Percentiles rank a stretch among this genome's conserved stretches.
These are phyloP conservation scores for Cryptococcus sp. DNA, from an alignment of 1,284 basidiomycete genomes.

Conservation along the genomic window DNA sequence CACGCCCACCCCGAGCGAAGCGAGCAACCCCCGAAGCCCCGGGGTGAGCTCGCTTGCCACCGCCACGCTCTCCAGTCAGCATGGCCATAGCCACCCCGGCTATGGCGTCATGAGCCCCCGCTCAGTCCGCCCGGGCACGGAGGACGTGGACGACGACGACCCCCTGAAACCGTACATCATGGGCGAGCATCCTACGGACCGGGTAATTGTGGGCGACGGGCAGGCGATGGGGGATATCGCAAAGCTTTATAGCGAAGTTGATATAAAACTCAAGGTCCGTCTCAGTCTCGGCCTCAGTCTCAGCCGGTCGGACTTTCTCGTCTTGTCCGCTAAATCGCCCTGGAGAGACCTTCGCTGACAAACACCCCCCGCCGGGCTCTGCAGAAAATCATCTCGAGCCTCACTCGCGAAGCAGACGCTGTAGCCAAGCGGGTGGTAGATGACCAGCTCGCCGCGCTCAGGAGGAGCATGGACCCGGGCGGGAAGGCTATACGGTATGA, in stretches of 20 bases:
- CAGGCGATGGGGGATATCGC: constrained; percentile 44
- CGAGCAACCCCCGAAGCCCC: constrained; percentile 10
- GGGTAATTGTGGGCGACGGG: constrained; percentile 42
- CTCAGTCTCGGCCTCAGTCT: background rate
- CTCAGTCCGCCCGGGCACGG: background rate
- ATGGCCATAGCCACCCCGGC: background rate
- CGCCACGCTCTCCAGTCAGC: constrained; percentile 11
- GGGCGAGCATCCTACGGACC: constrained; percentile 35
- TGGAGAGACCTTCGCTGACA: background rate
- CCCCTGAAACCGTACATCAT: constrained; percentile 34
- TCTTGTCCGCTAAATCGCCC: background rate
- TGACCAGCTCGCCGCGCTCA: constrained; percentile 42
- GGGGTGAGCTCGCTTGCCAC: constrained; percentile 10
- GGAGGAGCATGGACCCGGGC: constrained; percentile 17
- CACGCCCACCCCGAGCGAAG: constrained; percentile 9
- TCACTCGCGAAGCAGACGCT: constrained; percentile 49
- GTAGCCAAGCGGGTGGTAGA: constrained; percentile 47
- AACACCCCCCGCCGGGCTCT: no score
- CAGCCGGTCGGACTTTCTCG: no score
- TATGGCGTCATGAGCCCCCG: constrained; percentile 2
- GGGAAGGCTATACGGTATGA: constrained; percentile 27
- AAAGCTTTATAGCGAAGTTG: constrained; percentile 51
- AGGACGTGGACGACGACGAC: constrained; percentile 15
- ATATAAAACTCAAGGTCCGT: constrained; percentile 49
- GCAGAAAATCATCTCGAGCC: constrained; percentile 47